phyloP scores from a whole-genome alignment of 1,139 yeast genomes.

The Meyerozyma guilliermondii region DNA sequence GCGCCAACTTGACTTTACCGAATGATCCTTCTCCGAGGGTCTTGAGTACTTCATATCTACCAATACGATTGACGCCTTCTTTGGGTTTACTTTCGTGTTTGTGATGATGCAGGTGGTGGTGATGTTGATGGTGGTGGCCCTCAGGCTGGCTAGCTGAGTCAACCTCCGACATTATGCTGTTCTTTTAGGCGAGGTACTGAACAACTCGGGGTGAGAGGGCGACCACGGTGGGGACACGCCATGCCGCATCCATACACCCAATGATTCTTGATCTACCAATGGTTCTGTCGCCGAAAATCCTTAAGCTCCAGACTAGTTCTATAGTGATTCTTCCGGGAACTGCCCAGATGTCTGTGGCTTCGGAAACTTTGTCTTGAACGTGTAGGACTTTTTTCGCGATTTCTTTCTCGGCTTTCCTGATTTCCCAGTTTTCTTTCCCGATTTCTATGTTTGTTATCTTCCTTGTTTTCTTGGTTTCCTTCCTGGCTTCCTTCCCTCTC shows the following conservation, averaged over 20 bases:
- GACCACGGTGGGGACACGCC: not conserved
- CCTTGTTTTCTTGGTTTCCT: not conserved
- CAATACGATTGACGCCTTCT: slow-evolving; percentile 47
- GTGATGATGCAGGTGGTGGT: slow-evolving; percentile 9
- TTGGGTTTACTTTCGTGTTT: slow-evolving; percentile 10
- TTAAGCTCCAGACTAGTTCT: no score
- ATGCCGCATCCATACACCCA: no score
- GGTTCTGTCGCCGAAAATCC: no score
- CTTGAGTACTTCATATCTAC: slow-evolving; percentile 90
- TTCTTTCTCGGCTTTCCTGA: not conserved
- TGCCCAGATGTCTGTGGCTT: no score
- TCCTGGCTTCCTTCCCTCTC: no score
- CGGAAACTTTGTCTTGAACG: not conserved
- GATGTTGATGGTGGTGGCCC: slow-evolving; percentile 4
- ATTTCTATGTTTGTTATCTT: no score
- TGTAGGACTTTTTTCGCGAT: not conserved
- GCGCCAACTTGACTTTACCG: slow-evolving; percentile 95
- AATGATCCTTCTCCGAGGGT: slow-evolving; percentile 97
- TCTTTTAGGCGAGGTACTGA: not conserved
- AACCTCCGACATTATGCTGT: not conserved
- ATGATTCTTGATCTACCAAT: no score
- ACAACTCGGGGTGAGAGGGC: not conserved
- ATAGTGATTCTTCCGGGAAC: no score
- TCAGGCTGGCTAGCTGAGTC: not conserved
- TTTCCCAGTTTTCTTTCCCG: not conserved